phyloP scores from a whole-genome alignment of 768 basidiomycete genomes.

The Lactarius hatsudake region DNA sequence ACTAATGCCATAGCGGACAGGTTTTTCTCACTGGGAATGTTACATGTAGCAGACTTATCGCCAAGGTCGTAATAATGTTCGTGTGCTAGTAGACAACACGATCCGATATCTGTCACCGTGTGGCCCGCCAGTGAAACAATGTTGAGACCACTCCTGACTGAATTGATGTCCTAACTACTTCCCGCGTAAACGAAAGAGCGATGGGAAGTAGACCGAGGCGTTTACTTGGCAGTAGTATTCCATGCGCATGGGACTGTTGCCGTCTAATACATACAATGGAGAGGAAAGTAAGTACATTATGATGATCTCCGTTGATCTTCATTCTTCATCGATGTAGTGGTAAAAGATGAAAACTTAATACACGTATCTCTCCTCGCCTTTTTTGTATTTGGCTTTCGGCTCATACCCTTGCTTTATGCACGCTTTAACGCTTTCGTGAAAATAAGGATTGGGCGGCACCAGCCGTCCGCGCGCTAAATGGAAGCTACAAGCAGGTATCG shows the following conservation, averaged over 20 bases:
- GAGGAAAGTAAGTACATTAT: no score
- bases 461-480: not conserved
- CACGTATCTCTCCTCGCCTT: not conserved
- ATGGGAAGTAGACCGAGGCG: no score
- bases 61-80: no score
- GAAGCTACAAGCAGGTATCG: not conserved
- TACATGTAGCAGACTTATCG: no score
- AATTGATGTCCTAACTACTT: not conserved
- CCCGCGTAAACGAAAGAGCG: no score
- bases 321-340: not conserved
- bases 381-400: not conserved
- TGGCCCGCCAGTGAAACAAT: no score
- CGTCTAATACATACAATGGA: not conserved
- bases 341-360: not conserved
- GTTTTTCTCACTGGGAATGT: no score
- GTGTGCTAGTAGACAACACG: no score
- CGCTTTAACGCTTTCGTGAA: not conserved
- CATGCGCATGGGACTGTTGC: not conserved
- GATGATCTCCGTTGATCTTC: no score
- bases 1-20: no score
- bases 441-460: not conserved
- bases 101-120: no score
- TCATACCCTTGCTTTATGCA: not conserved
- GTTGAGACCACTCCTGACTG: not conserved
- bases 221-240: no score